phyloP scores from a whole-genome alignment of 306 rosid genomes.

The Echinosophora koreensis region DNA sequence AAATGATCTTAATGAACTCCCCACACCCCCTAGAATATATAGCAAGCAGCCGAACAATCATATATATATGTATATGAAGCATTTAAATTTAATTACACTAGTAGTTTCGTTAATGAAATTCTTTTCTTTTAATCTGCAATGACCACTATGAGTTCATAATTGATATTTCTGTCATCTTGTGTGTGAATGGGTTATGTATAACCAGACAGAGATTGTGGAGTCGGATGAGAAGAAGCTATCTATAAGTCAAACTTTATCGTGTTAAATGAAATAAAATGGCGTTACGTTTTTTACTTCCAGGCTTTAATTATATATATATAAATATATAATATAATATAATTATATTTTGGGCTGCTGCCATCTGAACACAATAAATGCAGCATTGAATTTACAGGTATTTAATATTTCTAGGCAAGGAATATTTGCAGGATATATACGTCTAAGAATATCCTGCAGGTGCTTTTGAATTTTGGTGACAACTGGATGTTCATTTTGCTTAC shows the following conservation, averaged over 20 bases:
- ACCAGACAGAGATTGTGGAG: slow-evolving; percentile 14
- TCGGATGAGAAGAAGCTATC: background rate
- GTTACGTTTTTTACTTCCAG: background rate
- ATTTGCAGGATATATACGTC: no score
- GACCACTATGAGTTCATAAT: background rate
- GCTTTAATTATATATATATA: background rate
- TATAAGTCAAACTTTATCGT: background rate
- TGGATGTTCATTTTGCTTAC: background rate
- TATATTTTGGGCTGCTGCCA: background rate
- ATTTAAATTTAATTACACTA: background rate
- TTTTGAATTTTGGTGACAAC: background rate
- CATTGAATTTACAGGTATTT: background rate
- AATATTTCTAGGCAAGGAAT: background rate
- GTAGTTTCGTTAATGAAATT: background rate
- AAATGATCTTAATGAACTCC: background rate
- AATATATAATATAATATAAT: no score
- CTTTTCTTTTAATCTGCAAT: background rate
- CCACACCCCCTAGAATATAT: background rate
- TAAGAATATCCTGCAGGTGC: background rate
- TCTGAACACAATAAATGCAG: background rate
- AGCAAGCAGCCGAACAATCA: background rate
- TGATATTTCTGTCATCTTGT: background rate
- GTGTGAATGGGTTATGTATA: slow-evolving; percentile 5
- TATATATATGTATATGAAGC: background rate
- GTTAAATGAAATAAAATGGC: slow-evolving; percentile 3